Evolutionary conservation across 1,139 yeast genomes (phyloP).

Genomic region (Taiozyma onychis): DNA sequence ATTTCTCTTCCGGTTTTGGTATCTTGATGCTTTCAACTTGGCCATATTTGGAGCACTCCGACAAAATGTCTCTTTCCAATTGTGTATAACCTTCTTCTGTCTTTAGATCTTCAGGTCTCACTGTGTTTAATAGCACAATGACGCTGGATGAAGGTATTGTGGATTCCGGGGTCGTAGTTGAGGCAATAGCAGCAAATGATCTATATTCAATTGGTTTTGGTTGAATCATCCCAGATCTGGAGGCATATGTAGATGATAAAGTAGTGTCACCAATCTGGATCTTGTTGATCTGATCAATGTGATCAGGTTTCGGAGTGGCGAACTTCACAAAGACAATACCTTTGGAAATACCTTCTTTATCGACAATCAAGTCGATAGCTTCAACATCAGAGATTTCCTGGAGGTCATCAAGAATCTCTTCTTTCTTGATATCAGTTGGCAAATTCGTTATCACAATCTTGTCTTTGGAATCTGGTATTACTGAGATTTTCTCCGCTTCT

Average conservation of each 20-base stretch:
- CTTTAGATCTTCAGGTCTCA: constrained; percentile 58
- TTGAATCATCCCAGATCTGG: constrained; percentile 18
- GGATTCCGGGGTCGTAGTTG: constrained; percentile 5
- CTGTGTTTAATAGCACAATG: constrained; percentile 46
- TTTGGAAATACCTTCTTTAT: constrained; percentile 31
- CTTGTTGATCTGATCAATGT: constrained; percentile 21
- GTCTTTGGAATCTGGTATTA: constrained; percentile 26
- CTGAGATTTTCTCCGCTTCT: neutral
- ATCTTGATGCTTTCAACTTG: constrained; percentile 48
- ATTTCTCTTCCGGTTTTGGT: constrained; percentile 60
- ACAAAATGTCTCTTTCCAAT: constrained; percentile 45
- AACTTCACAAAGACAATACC: constrained; percentile 43
- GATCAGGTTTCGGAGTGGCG: constrained; percentile 9
- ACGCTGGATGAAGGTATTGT: neutral
- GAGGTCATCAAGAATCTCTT: constrained; percentile 32
- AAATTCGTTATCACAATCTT: constrained; percentile 37
- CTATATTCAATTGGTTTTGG: constrained; percentile 25
- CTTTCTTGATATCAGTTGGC: constrained; percentile 33
- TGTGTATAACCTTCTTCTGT: constrained; percentile 46
- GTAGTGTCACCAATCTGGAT: constrained; percentile 26
- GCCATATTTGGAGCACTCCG: constrained; percentile 51
- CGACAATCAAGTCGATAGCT: constrained; percentile 29
- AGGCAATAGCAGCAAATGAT: constrained; percentile 23
- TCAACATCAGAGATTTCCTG: constrained; percentile 23
- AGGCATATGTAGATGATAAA: constrained; percentile 17